Evolutionary conservation across 2,329 filamentous ascomycete genomes (phyloP).

Genomic region (Penicillium sclerotigenum): DNA sequence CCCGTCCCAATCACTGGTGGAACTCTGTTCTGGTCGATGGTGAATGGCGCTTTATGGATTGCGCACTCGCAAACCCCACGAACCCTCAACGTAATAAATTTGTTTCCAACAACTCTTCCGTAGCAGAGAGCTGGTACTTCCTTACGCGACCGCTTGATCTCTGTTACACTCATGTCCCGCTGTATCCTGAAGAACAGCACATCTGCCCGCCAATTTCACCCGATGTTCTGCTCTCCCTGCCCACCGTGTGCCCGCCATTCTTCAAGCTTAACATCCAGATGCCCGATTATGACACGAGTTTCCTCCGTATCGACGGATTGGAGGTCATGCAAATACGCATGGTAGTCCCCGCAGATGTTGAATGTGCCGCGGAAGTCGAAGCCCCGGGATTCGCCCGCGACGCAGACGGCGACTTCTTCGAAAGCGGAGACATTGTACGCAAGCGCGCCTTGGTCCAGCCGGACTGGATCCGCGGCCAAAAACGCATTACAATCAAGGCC

Average conservation of each 20-base stretch:
- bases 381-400: conserved; percentile 76
- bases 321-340: conserved; percentile 91
- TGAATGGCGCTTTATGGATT: conserved; percentile 96
- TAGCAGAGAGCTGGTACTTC: conserved; percentile 90
- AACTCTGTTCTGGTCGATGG: conserved; percentile 89
- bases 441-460: conserved; percentile 88
- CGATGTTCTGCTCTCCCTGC: conserved; percentile 80
- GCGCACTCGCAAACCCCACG: conserved; percentile 84
- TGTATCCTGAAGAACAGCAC: conserved; percentile 85
- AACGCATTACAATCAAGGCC: conserved; percentile 91
- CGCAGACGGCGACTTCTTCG: conserved; percentile 85
- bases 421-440: conserved; percentile 79
- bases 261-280: conserved; percentile 80
- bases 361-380: conserved; percentile 89
- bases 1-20: conserved; percentile 96
- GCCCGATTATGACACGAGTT: conserved; percentile 84
- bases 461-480: conserved; percentile 82
- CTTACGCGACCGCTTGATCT: conserved; percentile 82
- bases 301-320: conserved; percentile 80
- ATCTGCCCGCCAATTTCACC: conserved; percentile 84
- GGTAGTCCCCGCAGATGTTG: conserved; percentile 82
- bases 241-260: conserved; percentile 79
- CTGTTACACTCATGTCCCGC: conserved; percentile 93
- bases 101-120: conserved; percentile 65
- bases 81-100: conserved; percentile 77